These are phyloP conservation scores for Mallotus japonicus DNA, from an alignment of 441 rosid genomes.

Conservation along the genomic window DNA sequence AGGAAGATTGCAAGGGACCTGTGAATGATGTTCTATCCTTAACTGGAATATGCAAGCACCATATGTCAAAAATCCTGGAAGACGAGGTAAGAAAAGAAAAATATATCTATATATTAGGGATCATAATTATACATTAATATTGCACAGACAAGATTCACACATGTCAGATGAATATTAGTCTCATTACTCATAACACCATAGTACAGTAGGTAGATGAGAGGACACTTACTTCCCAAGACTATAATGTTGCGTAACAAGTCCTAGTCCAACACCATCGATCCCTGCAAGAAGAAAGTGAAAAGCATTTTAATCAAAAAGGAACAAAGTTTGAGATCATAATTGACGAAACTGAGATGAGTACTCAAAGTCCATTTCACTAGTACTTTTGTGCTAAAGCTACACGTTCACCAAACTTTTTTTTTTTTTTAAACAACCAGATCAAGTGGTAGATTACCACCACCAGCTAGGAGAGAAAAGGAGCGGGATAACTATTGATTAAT, in stretches of 20 bases:
- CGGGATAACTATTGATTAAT: too few relatives aligned
- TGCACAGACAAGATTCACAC: not conserved
- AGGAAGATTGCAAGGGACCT: conserved; percentile 36
- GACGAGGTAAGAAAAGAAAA: not conserved
- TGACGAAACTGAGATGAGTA: not conserved
- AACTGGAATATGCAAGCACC: conserved; percentile 91
- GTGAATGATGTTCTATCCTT: conserved; percentile 71
- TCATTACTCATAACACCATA: not conserved
- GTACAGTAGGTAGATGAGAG: too few relatives aligned
- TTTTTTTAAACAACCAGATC: too few relatives aligned
- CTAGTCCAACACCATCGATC: conserved; percentile 86
- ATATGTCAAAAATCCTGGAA: conserved; percentile 69
- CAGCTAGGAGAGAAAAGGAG: too few relatives aligned
- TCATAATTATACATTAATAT: conserved; percentile 1
- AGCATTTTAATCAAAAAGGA: not conserved
- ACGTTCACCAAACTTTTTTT: too few relatives aligned
- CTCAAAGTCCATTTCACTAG: too few relatives aligned
- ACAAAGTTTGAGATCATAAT: not conserved
- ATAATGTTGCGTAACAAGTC: conserved; percentile 61
- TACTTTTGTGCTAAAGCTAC: too few relatives aligned
- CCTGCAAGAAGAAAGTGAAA: conserved; percentile 40
- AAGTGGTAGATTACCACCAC: too few relatives aligned
- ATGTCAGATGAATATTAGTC: not conserved
- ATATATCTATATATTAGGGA: not conserved
- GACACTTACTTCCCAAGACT: conserved; percentile 65